These are phyloP conservation scores for Astrephomene gubernaculifera DNA, from an alignment of 139 green algal genomes.

Conservation along the genomic window DNA sequence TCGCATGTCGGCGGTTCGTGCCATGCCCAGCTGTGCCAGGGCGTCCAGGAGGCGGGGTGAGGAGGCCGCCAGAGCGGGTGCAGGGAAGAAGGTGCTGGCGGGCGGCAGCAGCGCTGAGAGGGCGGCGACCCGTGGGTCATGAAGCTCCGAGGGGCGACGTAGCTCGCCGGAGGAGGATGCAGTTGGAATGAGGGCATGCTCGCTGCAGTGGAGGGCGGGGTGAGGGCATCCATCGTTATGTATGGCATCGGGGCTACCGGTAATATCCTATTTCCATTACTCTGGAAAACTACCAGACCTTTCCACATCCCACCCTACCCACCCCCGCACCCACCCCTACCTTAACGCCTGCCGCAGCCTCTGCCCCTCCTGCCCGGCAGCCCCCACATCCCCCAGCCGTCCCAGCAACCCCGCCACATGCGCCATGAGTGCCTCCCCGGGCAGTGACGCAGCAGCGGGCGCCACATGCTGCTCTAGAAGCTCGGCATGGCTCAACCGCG, in stretches of 20 bases:
- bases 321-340: conserved; percentile 2
- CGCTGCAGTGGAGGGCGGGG: no score
- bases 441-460: neutral
- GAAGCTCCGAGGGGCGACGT: conserved; percentile 49
- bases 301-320: neutral
- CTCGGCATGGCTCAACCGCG: conserved; percentile 30
- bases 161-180: conserved; percentile 9
- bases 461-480: conserved; percentile 64
- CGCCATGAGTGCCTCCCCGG: neutral
- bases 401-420: conserved; percentile 49
- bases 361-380: neutral
- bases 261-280: no score
- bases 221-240: no score
- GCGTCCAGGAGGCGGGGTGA: conserved; percentile 53
- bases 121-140: conserved; percentile 60
- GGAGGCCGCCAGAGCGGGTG: conserved; percentile 30
- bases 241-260: no score
- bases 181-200: conserved; percentile 40
- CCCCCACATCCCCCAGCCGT: conserved; percentile 15
- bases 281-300: no score
- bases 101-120: conserved; percentile 66
- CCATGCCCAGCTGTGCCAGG: conserved; percentile 68
- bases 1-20: conserved; percentile 36
- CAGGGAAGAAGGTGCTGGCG: conserved; percentile 59
- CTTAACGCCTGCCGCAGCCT: conserved; percentile 36